Evolutionary conservation across 768 basidiomycete genomes (phyloP).

Genomic region (Lentinus brumalis): DNA sequence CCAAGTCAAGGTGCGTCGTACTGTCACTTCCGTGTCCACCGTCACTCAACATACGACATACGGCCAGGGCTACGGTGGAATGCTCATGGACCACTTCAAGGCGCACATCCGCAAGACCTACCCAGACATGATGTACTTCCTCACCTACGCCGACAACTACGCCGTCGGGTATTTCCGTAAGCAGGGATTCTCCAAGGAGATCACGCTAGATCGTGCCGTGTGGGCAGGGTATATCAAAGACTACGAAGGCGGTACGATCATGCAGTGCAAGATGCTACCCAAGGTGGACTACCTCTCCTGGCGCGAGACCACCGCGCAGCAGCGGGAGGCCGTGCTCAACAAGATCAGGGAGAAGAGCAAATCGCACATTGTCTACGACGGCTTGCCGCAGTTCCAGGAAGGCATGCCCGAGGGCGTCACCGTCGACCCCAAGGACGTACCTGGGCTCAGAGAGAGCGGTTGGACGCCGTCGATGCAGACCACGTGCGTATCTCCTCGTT

Average conservation of each 20-base stretch:
- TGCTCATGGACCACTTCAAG: conserved; percentile 99
- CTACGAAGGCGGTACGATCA: conserved; percentile 98
- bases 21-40: background rate
- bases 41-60: background rate
- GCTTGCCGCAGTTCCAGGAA: conserved; percentile 73
- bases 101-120: conserved; percentile 83
- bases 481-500: conserved; percentile 47
- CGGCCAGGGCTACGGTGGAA: conserved; percentile 89
- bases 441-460: conserved; percentile 89
- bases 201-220: conserved; percentile 82
- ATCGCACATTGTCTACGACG: conserved; percentile 84
- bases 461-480: conserved; percentile 87
- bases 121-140: conserved; percentile 88
- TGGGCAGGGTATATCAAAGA: conserved; percentile 99
- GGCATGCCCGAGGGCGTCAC: conserved; percentile 51
- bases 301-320: conserved; percentile 68
- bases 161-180: conserved; percentile 99
- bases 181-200: conserved; percentile 98
- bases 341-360: conserved; percentile 87
- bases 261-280: conserved; percentile 96
- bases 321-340: conserved; percentile 86
- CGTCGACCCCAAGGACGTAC: conserved; percentile 78
- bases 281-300: conserved; percentile 90
- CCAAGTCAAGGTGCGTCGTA: conserved; percentile 83
- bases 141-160: conserved; percentile 99